Evolutionary conservation across 1,284 basidiomycete genomes (phyloP).

Genomic region (Somion occarium): DNA sequence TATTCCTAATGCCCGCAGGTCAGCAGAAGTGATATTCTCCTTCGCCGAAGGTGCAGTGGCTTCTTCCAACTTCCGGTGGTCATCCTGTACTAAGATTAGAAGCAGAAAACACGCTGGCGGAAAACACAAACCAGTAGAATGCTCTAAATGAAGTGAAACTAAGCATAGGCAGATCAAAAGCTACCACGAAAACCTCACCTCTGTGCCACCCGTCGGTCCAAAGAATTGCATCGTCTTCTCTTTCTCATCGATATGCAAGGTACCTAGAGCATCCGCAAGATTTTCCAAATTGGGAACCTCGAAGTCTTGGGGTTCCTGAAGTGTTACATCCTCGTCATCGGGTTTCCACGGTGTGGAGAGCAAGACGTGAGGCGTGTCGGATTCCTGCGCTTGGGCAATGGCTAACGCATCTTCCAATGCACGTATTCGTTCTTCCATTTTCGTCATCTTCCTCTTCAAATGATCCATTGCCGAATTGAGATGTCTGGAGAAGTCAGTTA

Average conservation of each 20-base stretch:
- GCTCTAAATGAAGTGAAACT: constrained; percentile 9
- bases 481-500: constrained; percentile 8
- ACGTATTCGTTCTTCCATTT: constrained; percentile 17
- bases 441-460: constrained; percentile 12
- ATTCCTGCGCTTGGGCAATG: constrained; percentile 13
- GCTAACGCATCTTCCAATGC: constrained; percentile 16
- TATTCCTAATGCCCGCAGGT: constrained; percentile 15
- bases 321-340: constrained; percentile 4
- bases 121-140: constrained; percentile 12
- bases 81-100: no score
- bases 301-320: not conserved
- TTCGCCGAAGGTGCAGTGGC: not conserved
- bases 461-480: constrained; percentile 15
- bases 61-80: not conserved
- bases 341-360: constrained; percentile 7
- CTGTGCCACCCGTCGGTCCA: constrained; percentile 15
- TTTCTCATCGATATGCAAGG: constrained; percentile 16
- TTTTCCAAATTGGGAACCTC: constrained; percentile 3
- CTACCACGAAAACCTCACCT: constrained; percentile 9
- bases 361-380: constrained; percentile 12
- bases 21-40: constrained; percentile 6
- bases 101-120: no score
- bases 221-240: constrained; percentile 15
- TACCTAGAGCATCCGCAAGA: constrained; percentile 12
- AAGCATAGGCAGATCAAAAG: not conserved